Evolutionary conservation across 306 rosid species (phyloP).

Genomic region (Sesbania bispinosa): DNA sequence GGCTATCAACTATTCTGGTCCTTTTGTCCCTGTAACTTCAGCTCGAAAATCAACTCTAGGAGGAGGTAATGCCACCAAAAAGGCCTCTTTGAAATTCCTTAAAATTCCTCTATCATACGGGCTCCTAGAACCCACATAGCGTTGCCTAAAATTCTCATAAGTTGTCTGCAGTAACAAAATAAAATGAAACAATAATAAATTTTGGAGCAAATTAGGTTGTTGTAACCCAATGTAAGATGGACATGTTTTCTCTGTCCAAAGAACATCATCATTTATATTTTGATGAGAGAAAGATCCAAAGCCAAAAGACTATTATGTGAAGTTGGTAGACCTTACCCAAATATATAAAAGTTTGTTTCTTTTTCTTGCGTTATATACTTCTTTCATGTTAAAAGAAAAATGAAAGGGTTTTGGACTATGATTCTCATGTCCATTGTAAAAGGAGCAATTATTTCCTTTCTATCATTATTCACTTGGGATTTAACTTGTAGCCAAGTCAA

Average conservation of each 20-base stretch:
- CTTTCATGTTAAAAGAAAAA: too few relatives aligned
- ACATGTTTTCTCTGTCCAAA: too few relatives aligned
- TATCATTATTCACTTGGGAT: background rate
- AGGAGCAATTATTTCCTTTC: background rate
- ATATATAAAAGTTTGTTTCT: too few relatives aligned
- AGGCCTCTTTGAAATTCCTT: constrained; percentile 16
- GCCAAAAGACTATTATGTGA: too few relatives aligned
- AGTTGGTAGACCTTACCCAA: too few relatives aligned
- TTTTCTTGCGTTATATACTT: too few relatives aligned
- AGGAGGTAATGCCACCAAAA: constrained; percentile 27
- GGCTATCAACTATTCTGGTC: background rate
- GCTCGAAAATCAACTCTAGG: constrained; percentile 34
- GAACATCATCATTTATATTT: too few relatives aligned
- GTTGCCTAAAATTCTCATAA: constrained; percentile 31
- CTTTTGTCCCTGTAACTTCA: background rate
- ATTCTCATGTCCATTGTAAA: too few relatives aligned
- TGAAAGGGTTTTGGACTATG: too few relatives aligned
- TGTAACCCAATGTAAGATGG: too few relatives aligned
- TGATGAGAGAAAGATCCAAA: too few relatives aligned
- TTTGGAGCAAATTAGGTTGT: too few relatives aligned
- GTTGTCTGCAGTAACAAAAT: constrained; percentile 17
- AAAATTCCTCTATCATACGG: constrained; percentile 20
- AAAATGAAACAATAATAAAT: background rate
- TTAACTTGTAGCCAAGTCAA: background rate
- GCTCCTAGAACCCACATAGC: constrained; percentile 10